Evolutionary conservation across 2,329 filamentous ascomycete species (phyloP), one percentile per base, ranked within the genome.

Genomic region (Aureobasidium sp.): DNA sequence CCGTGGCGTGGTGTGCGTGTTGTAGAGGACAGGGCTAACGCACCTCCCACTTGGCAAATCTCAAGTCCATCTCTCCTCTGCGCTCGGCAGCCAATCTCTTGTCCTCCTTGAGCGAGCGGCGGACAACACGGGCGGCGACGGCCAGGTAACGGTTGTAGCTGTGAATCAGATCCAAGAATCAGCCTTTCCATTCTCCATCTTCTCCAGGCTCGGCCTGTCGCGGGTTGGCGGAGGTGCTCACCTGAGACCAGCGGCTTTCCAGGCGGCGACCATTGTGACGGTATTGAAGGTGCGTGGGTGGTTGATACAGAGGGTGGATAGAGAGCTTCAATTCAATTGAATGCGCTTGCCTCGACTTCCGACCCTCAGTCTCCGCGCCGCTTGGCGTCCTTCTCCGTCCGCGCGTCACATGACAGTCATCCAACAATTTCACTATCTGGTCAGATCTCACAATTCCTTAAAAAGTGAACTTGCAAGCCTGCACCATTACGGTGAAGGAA

Each of bases 131-230:
- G 79, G 92, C 87, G 74, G 94, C 91, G 81, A 99, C 86, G 75
- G 92, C 87, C 76, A 99, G 87, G 87, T 97, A 97, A 82, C 92
- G 94, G 88, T 99, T 99, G 90, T 99, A 99, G 82, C 94, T 99
- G 77, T 75, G 61, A 41, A 37, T 49, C 44, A 42, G 37, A 42
- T 14, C 36, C 39, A 41, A 47, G 17, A 51, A 60, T 60, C 57
- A 60, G 57, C 27, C 15, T 20, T 41, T 12, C 62, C 56, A 37
- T 29, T 42, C 36, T 37, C 9, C 20, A 17, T 39, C 29, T 6
- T 36, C 22, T 57, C 9, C 53, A 29, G 34, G 39, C 39, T 45
- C 41, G 27, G 53, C 12, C 2, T 17, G 42, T 37, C 41, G 41
- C 55, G 44, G 29, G 11, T 44, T 20, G n/a, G 15, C 37, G 36